Percentiles rank a stretch among this genome's conserved stretches.
phyloP scores from a whole-genome alignment of 2,329 filamentous ascomycete species.

The Huntiella savannae region DNA sequence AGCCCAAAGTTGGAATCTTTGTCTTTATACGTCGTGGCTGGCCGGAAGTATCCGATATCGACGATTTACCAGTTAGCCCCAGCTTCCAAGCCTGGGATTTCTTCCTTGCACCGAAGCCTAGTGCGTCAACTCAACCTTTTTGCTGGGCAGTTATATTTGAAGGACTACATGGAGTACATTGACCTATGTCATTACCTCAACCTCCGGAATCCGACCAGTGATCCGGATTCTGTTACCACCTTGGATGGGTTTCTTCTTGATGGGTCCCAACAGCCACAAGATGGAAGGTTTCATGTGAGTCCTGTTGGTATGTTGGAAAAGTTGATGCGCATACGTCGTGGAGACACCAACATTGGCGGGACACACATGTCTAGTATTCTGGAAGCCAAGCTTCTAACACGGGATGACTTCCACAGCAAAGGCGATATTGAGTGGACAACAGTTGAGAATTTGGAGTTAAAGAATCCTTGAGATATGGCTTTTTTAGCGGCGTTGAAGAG shows the following conservation, averaged over 20 bases:
- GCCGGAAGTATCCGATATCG: neutral
- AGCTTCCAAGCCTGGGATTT: slow-evolving; percentile 8
- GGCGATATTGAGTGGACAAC: no score
- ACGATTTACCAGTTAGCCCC: neutral
- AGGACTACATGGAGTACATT: slow-evolving; percentile 32
- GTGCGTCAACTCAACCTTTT: slow-evolving; percentile 42
- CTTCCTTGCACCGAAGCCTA: slow-evolving; percentile 13
- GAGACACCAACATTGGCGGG: slow-evolving; percentile 21
- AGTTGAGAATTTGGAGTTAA: no score
- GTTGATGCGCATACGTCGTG: slow-evolving; percentile 20
- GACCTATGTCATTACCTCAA: slow-evolving; percentile 32
- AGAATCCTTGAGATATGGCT: no score
- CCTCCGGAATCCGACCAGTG: slow-evolving; percentile 15
- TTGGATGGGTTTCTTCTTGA: slow-evolving; percentile 20
- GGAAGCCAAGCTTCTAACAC: slow-evolving; percentile 16
- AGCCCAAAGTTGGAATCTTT: slow-evolving; percentile 26
- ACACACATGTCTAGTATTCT: slow-evolving; percentile 24
- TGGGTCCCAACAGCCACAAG: neutral
- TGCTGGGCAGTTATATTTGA: slow-evolving; percentile 46
- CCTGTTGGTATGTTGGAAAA: slow-evolving; percentile 21
- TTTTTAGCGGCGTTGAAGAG: no score
- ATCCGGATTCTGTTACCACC: slow-evolving; percentile 14
- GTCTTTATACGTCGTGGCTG: slow-evolving; percentile 23
- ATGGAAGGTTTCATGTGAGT: slow-evolving; percentile 13
- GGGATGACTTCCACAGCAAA: slow-evolving; percentile 13